Base-by-base conservation (phyloP, 2,329 filamentous ascomycete genomes). In the Arthrinium puccinioides region DNA sequence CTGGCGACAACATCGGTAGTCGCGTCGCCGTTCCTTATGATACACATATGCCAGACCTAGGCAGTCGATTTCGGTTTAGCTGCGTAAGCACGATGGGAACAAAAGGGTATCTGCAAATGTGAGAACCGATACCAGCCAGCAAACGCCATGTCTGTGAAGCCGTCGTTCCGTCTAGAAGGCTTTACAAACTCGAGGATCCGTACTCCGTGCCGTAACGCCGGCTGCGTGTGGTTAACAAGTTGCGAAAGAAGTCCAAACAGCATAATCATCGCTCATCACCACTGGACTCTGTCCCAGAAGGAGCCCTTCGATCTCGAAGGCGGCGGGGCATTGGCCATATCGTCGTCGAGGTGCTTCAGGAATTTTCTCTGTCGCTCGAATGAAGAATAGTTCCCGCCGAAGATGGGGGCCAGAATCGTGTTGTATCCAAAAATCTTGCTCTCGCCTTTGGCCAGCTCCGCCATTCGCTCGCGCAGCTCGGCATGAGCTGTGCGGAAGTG, bases 371-470 rank as follows among this genome's bases (percentile, higher is more conserved):
- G 86, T 28, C 69, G 59, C 15, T 74, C 65, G 53, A 94, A 94
- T 3, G 77, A 76, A 6, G 73, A 72, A 59, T 95, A 97, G 51
- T 94, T 82, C 37, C 86, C 88, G 9, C 73, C 82, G 37, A 94
- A 66, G 26, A 95, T 72, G 26, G 77, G 70, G 23, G 75, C 76
- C 6, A 97, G 72, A 18, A 96, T 76, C 52, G 80, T 85, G 32
- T 54, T 44, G 21, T 47, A 44, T 11, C 44, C 39, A 13, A 23
- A 21, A 5, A 33, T 15, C 14, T 56, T 54, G 1, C 45, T 37
- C 0, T 56, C 48, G 8, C 56, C 50, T 9, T 54, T 48, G 0
- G 63, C 56, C 3, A 84, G 52, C 5, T 72, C 56, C 9, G 51
- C 54, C 69, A 90, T 79, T 21, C 75, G 72, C 4, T 72, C 57